phyloP scores from a whole-genome alignment of 2,329 filamentous ascomycete species.

The Thermothelomyces thermophilus region DNA sequence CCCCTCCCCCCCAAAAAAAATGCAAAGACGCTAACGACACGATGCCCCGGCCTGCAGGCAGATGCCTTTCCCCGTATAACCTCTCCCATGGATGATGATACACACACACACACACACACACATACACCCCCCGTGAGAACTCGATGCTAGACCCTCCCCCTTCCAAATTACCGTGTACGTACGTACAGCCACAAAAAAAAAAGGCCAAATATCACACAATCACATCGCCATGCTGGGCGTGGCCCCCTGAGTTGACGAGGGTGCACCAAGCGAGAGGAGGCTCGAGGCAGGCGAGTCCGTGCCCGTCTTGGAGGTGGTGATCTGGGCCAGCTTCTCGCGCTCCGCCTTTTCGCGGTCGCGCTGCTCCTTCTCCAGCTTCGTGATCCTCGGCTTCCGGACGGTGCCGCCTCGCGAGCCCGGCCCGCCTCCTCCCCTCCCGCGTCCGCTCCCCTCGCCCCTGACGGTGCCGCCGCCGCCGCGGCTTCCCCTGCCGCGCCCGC shows the following conservation, averaged over 20 bases:
- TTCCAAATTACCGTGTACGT: slow-evolving; percentile 5
- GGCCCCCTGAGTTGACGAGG: background rate
- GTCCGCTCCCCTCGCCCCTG: slow-evolving; percentile 46
- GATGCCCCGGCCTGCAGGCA: slow-evolving; percentile 4
- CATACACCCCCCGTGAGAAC: background rate
- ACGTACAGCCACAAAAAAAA: background rate
- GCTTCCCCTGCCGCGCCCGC: slow-evolving; percentile 38
- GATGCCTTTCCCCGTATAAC: background rate
- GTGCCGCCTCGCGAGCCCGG: slow-evolving; percentile 70
- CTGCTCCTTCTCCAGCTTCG: slow-evolving; percentile 75
- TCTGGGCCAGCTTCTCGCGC: slow-evolving; percentile 48
- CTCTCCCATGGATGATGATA: slow-evolving; percentile 3
- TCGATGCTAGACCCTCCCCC: background rate
- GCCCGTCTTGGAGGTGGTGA: slow-evolving; percentile 32
- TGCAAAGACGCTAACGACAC: slow-evolving; percentile 2
- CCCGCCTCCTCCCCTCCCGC: slow-evolving; percentile 32
- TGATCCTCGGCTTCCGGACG: slow-evolving; percentile 75
- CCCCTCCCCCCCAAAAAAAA: too few species aligned
- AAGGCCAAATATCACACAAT: background rate
- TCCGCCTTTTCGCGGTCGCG: slow-evolving; percentile 77
- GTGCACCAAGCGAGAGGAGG: background rate
- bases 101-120: background rate
- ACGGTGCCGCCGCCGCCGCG: slow-evolving; percentile 55
- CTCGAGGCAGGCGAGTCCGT: background rate
- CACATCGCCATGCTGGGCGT: slow-evolving; percentile 6